Conservation (phyloP, 164 flowering plant genomes). For the Brasenia schreberi region DNA sequence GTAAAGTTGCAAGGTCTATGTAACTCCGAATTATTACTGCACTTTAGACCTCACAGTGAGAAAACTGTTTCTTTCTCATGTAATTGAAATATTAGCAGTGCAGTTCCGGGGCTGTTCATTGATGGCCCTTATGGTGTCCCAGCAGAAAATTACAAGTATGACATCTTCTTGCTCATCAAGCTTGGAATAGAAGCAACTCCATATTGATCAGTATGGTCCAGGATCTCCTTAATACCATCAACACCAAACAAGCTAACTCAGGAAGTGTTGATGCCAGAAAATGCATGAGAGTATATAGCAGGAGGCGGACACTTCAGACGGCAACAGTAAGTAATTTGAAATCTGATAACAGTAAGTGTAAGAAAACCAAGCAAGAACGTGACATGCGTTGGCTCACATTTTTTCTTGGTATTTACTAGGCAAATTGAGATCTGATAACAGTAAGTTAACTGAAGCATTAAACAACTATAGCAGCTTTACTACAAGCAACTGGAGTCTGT, state of each 20-base stretch:
- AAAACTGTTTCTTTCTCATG: too few relatives aligned
- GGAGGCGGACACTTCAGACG: too few relatives aligned
- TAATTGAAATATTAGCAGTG: slow-evolving; percentile 6
- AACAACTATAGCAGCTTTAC: too few relatives aligned
- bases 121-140: slow-evolving; percentile 96
- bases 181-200: slow-evolving; percentile 99
- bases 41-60: not conserved
- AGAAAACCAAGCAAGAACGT: not conserved
- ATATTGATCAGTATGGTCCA: slow-evolving; percentile 80
- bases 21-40: slow-evolving; percentile 7
- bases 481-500: too few relatives aligned
- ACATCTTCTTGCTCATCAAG: slow-evolving; percentile 75
- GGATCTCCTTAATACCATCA: slow-evolving; percentile 56
- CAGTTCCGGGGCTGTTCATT: slow-evolving; percentile 60
- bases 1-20: slow-evolving; percentile 19
- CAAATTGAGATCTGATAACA: too few relatives aligned
- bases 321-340: too few relatives aligned
- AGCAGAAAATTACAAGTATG: slow-evolving; percentile 76
- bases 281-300: too few relatives aligned
- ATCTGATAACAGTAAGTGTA: not conserved
- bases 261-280: too few relatives aligned
- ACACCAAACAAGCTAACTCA: slow-evolving; percentile 3
- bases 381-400: too few relatives aligned
- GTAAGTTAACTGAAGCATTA: too few relatives aligned
- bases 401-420: too few relatives aligned